phyloP scores from a whole-genome alignment of 805 yeast genomes.

The Candida maesae region DNA sequence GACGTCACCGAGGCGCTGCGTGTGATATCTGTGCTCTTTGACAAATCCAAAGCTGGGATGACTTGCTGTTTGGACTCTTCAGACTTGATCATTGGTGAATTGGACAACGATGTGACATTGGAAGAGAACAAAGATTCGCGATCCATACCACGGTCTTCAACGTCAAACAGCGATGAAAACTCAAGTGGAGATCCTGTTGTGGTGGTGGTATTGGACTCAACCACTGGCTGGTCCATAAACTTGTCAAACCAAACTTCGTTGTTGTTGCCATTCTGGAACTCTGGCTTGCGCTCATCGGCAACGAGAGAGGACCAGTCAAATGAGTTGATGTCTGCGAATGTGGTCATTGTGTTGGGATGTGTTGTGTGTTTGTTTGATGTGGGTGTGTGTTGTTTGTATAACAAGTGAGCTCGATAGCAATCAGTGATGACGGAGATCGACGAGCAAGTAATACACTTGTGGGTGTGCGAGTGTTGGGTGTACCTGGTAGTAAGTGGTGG shows the following conservation, averaged over 20 bases:
- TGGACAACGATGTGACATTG: conserved; percentile 25
- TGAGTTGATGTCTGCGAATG: conserved; percentile 20
- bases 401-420: too few relatives aligned
- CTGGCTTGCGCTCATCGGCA: conserved; percentile 12
- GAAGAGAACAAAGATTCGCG: conserved; percentile 24
- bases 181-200: conserved; percentile 26
- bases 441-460: background rate
- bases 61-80: conserved; percentile 14
- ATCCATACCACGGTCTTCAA: conserved; percentile 6
- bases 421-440: too few relatives aligned
- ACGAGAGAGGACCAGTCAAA: conserved; percentile 28
- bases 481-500: too few relatives aligned
- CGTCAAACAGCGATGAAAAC: conserved; percentile 26
- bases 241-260: conserved; percentile 25
- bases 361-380: background rate
- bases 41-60: conserved; percentile 5
- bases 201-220: conserved; percentile 12
- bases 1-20: conserved; percentile 17
- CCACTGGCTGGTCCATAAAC: conserved; percentile 15
- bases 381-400: background rate
- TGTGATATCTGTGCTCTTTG: conserved; percentile 2
- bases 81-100: conserved; percentile 29
- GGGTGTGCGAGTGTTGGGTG: background rate
- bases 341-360: conserved; percentile 16
- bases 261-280: conserved; percentile 10